These are phyloP conservation scores for Salix exigua DNA, from an alignment of 345 rosid genomes.

Conservation along the genomic window DNA sequence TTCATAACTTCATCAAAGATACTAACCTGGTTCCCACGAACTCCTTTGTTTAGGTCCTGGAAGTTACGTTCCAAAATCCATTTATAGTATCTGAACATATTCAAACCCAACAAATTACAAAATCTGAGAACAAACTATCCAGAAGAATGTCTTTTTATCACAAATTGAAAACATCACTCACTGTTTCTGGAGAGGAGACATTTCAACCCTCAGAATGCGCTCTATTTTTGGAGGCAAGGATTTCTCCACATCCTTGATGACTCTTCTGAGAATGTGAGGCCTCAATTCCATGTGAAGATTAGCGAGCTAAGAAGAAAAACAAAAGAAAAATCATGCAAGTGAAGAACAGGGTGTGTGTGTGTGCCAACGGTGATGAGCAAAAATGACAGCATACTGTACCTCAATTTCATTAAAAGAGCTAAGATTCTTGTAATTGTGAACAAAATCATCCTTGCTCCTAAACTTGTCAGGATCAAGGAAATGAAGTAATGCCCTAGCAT, in stretches of 20 bases:
- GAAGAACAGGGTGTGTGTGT: not conserved
- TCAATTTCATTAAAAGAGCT: conserved; percentile 93
- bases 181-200: conserved; percentile 99
- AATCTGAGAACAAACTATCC: not conserved
- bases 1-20: conserved; percentile 4
- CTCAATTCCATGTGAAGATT: conserved; percentile 96
- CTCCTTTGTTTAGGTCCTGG: conserved; percentile 97
- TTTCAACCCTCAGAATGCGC: conserved; percentile 97
- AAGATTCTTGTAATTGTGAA: conserved; percentile 95
- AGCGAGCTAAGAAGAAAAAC: conserved; percentile 56
- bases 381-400: conserved; percentile 37
- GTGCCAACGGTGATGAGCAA: conserved; percentile 1
- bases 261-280: conserved; percentile 97
- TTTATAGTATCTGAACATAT: conserved; percentile 72
- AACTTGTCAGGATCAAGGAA: conserved; percentile 94
- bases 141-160: not conserved
- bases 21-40: conserved; percentile 97
- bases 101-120: conserved; percentile 9
- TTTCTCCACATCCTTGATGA: conserved; percentile 98
- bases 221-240: conserved; percentile 98
- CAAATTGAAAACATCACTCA: conserved; percentile 31
- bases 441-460: conserved; percentile 85
- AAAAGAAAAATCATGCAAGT: not conserved
- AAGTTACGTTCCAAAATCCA: conserved; percentile 99
- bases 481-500: conserved; percentile 90